phyloP scores from a whole-genome alignment of 2,329 filamentous ascomycete genomes.

The Aspergillus eucalypticola region DNA sequence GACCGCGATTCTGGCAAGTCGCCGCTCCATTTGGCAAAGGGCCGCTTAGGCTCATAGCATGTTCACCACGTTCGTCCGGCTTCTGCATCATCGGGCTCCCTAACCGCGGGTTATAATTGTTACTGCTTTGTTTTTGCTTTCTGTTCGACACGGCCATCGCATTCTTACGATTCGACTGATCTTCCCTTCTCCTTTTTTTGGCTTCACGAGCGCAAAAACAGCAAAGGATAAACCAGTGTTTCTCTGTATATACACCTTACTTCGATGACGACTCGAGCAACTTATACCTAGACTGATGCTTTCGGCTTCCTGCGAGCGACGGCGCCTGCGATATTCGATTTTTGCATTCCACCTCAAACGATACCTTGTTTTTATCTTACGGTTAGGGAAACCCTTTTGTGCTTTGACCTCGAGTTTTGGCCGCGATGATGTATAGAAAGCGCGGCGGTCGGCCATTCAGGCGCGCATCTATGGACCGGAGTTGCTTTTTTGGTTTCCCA shows the following conservation, averaged over 20 bases:
- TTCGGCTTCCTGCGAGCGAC: slow-evolving; percentile 44
- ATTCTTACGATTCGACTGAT: slow-evolving; percentile 31
- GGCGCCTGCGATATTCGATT: slow-evolving; percentile 44
- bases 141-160: slow-evolving; percentile 32
- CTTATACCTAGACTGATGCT: slow-evolving; percentile 38
- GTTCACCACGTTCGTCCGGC: slow-evolving; percentile 30
- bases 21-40: slow-evolving; percentile 25
- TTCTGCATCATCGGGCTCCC: slow-evolving; percentile 42
- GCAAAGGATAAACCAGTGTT: slow-evolving; percentile 34
- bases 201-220: slow-evolving; percentile 28
- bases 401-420: slow-evolving; percentile 33
- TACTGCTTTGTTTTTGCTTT: slow-evolving; percentile 30
- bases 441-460: slow-evolving; percentile 38
- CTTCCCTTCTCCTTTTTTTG: slow-evolving; percentile 18
- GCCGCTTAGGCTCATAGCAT: slow-evolving; percentile 33
- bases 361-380: slow-evolving; percentile 40
- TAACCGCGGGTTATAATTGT: slow-evolving; percentile 40
- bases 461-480: slow-evolving; percentile 38
- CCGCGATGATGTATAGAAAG: slow-evolving; percentile 45
- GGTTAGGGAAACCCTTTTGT: slow-evolving; percentile 37
- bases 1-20: slow-evolving; percentile 22
- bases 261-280: slow-evolving; percentile 39
- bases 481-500: slow-evolving; percentile 37
- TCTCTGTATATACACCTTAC: slow-evolving; percentile 37
- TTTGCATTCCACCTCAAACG: slow-evolving; percentile 36